Conservation (phyloP, 2,329 filamentous ascomycete species). For the Neofusicoccum laricinum region DNA sequence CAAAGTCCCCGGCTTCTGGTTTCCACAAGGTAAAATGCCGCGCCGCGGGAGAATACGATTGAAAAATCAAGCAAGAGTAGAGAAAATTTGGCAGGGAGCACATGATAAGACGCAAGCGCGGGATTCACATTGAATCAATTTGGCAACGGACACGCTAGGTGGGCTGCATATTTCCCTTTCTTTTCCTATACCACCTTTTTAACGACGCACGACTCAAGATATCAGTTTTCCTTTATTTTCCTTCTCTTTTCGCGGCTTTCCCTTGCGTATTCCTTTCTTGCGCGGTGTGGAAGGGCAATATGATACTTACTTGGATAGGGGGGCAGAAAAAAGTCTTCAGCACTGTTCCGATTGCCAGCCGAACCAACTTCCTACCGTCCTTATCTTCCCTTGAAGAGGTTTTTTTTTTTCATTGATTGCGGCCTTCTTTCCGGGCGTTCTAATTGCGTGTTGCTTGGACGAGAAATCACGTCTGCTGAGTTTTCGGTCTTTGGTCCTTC, state of each 20-base stretch:
- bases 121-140: neutral
- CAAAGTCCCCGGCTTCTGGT: neutral
- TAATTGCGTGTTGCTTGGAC: neutral
- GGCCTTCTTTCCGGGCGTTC: constrained; percentile 6
- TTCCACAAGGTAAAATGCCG: neutral
- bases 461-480: neutral
- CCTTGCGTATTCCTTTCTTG: neutral
- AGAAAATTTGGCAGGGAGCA: neutral
- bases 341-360: neutral
- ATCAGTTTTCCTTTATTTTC: constrained; percentile 4
- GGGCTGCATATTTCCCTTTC: constrained; percentile 9
- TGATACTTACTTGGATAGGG: constrained; percentile 2
- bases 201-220: constrained; percentile 12
- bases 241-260: neutral
- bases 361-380: neutral
- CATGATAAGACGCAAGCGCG: neutral
- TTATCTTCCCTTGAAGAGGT: neutral
- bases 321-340: neutral
- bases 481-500: neutral
- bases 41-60: neutral
- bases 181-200: constrained; percentile 6
- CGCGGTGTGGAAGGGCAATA: neutral
- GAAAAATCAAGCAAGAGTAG: neutral
- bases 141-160: constrained; percentile 9
- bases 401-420: neutral